Base-by-base conservation (phyloP, 169 alveolate species). In the Condylostoma magnum region DNA sequence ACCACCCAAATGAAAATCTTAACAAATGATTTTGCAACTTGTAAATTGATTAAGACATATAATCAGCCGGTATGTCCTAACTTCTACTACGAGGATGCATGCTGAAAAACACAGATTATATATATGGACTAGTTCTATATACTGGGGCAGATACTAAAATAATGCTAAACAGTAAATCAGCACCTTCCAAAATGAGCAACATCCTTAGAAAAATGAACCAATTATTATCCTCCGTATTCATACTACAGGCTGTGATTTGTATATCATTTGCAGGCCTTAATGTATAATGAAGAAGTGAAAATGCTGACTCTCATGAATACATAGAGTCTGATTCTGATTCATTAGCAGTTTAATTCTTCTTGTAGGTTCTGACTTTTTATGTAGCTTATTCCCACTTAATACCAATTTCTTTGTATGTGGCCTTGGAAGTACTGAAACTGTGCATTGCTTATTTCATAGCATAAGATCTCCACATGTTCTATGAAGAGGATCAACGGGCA, bases 71-170 rank as follows among this genome's bases (percentile, higher is more conserved):
- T 44, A 37, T 68, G 41, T 27, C 48, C 63, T 20, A 60, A 30
- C 33, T 31, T 1, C 48, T 52, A 46, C 53, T 73, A 48, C 20
- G 70, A 12, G 69, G 79, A 34, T 82, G 91, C 54, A 67, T 72
- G 8, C 76, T 92, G 15, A 74, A 80, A 68, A 92, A 92, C 69
- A 88, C 94, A 30, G 80, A 86, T 27, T 84, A 69, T 68, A 76
- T 89, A 2, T 67, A 69, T 72, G 96, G 96, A 0, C 43, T 87
- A 34, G 91, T 85, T 2, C 76, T 87, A 22, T 92, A 88, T 74
- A 69, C 96, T 0, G 96, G 96, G 18, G 86, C 74, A 48, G 89
- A 92, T 27, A 86, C 95, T 2, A 92, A 89, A 79, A 80, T 92
- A 4, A 85, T 92, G 93, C 77, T 69, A 71, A 92, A 92, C 76